phyloP scores from a whole-genome alignment of 2,329 filamentous ascomycete species.

The Rhynchosporium agropyri region DNA sequence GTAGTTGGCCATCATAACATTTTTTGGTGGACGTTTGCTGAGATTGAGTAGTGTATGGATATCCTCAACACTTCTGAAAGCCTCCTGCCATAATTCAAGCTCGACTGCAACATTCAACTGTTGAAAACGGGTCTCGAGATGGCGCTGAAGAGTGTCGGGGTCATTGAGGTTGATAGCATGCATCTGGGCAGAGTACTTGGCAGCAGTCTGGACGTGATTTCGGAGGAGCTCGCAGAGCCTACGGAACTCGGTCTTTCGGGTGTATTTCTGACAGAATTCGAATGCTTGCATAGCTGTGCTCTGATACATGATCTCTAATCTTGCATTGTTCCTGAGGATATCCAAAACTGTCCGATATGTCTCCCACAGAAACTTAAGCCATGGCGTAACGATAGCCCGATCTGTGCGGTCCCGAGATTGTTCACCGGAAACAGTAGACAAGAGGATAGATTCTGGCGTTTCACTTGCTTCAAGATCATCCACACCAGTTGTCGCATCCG shows the following conservation, averaged over 20 bases:
- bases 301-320: conserved; percentile 97
- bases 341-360: conserved; percentile 98
- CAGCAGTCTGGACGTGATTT: conserved; percentile 98
- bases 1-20: conserved; percentile 99
- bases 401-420: conserved; percentile 97
- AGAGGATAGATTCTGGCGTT: conserved; percentile 95
- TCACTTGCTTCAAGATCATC: conserved; percentile 97
- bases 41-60: conserved; percentile 96
- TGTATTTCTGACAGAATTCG: conserved; percentile 98
- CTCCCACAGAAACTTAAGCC: conserved; percentile 99
- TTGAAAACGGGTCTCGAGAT: conserved; percentile 97
- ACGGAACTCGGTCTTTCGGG: conserved; percentile 98
- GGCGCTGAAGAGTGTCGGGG: conserved; percentile 93
- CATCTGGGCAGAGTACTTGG: conserved; percentile 99
- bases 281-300: conserved; percentile 97
- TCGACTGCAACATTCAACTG: conserved; percentile 98
- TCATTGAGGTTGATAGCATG: conserved; percentile 99
- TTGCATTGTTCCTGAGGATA: conserved; percentile 98
- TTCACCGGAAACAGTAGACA: conserved; percentile 96
- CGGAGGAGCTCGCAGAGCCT: conserved; percentile 96
- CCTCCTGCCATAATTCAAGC: conserved; percentile 98
- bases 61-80: conserved; percentile 98
- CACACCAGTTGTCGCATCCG: conserved; percentile 71
- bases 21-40: conserved; percentile 97
- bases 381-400: conserved; percentile 95